These are phyloP conservation scores for Bacidia gigantensis DNA, from an alignment of 495 filamentous ascomycete genomes.

Conservation along the genomic window DNA sequence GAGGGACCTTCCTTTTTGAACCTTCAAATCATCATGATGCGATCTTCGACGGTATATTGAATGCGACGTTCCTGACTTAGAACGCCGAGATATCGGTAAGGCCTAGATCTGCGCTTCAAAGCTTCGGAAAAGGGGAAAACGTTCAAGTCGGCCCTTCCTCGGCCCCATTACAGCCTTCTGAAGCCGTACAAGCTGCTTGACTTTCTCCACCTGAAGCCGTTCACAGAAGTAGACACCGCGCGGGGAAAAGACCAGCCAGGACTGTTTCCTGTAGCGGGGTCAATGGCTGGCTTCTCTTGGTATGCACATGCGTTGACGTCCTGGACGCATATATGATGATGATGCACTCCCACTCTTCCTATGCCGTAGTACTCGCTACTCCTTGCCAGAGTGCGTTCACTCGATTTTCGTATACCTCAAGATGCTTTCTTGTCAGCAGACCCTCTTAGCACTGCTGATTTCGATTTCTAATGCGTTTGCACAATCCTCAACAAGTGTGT, in stretches of 20 bases:
- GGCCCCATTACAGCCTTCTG: neutral
- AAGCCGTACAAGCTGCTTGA: too few relatives aligned
- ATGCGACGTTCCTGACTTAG: too few relatives aligned
- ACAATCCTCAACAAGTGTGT: constrained; percentile 14
- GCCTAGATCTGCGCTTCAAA: neutral
- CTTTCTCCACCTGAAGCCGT: neutral
- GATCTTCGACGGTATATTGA: too few relatives aligned
- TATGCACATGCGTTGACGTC: neutral
- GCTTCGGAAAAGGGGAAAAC: neutral
- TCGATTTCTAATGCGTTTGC: constrained; percentile 1
- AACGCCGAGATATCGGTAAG: too few relatives aligned
- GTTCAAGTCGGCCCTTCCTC: neutral
- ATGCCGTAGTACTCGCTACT: neutral
- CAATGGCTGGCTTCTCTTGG: neutral
- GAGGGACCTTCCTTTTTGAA: neutral
- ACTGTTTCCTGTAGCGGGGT: neutral
- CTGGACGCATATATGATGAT: neutral
- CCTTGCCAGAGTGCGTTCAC: too few relatives aligned
- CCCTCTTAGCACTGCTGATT: neutral
- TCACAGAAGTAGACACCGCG: neutral
- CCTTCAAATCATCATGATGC: neutral
- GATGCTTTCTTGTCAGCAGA: too few relatives aligned
- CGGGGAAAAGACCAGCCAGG: neutral
- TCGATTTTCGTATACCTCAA: too few relatives aligned
- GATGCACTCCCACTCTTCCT: neutral